Percentiles rank a stretch among this genome's conserved stretches.
Conservation (phyloP, 495 filamentous ascomycete genomes). For the Tuber melanosporum region DNA sequence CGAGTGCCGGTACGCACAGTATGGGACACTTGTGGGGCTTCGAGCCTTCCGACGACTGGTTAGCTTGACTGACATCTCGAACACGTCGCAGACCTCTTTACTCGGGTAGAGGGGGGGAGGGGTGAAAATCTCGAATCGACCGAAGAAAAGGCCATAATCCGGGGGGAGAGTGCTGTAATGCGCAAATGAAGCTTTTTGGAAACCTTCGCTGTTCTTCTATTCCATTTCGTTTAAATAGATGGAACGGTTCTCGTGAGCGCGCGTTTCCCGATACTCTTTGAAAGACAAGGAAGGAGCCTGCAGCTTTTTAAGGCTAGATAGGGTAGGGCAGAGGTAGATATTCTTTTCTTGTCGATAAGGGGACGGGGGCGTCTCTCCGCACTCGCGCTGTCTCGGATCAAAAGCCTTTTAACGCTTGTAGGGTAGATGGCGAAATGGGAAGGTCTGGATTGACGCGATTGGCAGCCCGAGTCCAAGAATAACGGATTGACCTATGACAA, state of each 20-base stretch:
- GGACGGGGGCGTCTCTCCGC: slow-evolving; percentile 25
- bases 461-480: slow-evolving; percentile 2
- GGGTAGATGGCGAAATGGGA: slow-evolving; percentile 25
- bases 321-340: slow-evolving; percentile 12
- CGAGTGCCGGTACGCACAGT: background rate
- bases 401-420: slow-evolving; percentile 18
- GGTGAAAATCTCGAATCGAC: background rate
- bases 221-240: background rate
- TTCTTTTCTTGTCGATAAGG: slow-evolving; percentile 31
- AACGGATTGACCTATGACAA: background rate
- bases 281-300: background rate
- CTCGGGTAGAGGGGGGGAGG: background rate
- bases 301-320: background rate
- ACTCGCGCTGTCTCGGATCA: slow-evolving; percentile 33
- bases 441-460: slow-evolving; percentile 36
- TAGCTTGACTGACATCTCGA: background rate
- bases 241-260: background rate
- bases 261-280: background rate
- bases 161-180: background rate
- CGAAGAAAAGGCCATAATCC: background rate
- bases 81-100: background rate
- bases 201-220: background rate
- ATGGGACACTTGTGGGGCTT: background rate
- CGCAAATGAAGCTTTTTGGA: background rate
- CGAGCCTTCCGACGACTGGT: background rate